Evolutionary conservation across 257 asterid genomes (phyloP).

Genomic region (Nicotiana tabacum): DNA sequence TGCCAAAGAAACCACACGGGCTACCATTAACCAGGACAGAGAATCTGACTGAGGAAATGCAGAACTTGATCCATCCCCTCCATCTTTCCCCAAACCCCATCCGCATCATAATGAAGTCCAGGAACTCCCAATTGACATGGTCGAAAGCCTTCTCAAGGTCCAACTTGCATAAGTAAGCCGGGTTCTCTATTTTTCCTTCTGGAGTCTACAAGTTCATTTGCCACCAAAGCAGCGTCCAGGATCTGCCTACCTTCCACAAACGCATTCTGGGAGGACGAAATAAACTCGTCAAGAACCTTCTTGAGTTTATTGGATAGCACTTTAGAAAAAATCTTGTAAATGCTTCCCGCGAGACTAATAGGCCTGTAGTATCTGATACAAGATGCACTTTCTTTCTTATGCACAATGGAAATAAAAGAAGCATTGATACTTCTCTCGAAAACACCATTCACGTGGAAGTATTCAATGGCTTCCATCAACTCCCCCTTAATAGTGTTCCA

Average conservation of each 20-base stretch:
- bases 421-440: no score
- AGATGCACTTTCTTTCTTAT: no score
- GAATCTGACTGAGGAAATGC: neutral
- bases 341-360: no score
- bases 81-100: neutral
- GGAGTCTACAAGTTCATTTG: neutral
- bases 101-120: neutral
- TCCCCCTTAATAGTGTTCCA: no score
- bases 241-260: neutral
- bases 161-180: neutral
- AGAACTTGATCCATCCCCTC: neutral
- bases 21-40: neutral
- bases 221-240: neutral
- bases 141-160: neutral
- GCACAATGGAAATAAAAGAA: no score
- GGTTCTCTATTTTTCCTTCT: neutral
- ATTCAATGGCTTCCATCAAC: no score
- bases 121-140: neutral
- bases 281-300: no score
- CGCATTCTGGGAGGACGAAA: no score
- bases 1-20: neutral
- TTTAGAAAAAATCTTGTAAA: no score
- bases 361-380: no score
- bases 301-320: no score
- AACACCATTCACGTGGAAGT: no score